Conservation (phyloP, 345 rosid species). For the Acer saccharum region DNA sequence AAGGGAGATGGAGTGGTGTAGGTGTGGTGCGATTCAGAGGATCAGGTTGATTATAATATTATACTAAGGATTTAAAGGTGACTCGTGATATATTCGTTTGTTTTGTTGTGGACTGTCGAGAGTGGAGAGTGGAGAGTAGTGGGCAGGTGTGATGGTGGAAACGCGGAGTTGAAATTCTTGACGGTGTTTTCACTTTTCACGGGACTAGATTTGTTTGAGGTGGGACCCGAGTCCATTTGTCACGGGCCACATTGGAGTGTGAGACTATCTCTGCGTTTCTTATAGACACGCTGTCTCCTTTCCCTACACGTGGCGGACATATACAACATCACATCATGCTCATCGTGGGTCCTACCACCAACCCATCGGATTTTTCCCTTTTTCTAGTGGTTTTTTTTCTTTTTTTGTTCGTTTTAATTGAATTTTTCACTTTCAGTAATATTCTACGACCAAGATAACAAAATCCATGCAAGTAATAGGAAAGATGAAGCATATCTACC, state of each 20-base stretch:
- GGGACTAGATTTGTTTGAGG: not conserved
- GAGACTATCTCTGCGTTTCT: not conserved
- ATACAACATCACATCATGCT: not conserved
- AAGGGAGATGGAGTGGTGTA: not conserved
- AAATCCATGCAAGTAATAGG: too few relatives aligned
- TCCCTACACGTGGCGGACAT: not conserved
- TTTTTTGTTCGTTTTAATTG: too few relatives aligned
- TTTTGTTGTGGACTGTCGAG: too few relatives aligned
- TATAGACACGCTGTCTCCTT: not conserved
- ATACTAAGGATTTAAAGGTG: too few relatives aligned
- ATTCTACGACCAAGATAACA: too few relatives aligned
- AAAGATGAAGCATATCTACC: too few relatives aligned
- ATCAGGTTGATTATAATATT: not conserved
- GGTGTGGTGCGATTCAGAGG: conserved; percentile 5
- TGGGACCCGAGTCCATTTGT: not conserved
- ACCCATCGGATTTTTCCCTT: too few relatives aligned
- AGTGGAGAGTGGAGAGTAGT: not conserved
- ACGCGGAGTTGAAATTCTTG: conserved; percentile 21
- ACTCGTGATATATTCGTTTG: conserved; percentile 20
- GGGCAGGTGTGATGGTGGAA: not conserved
- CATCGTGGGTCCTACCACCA: not conserved
- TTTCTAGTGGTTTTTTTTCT: too few relatives aligned
- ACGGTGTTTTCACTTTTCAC: not conserved
- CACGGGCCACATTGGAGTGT: conserved; percentile 7
- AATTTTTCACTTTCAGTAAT: too few relatives aligned